phyloP scores from a whole-genome alignment of 768 basidiomycete species.

The Boletellus sp. region DNA sequence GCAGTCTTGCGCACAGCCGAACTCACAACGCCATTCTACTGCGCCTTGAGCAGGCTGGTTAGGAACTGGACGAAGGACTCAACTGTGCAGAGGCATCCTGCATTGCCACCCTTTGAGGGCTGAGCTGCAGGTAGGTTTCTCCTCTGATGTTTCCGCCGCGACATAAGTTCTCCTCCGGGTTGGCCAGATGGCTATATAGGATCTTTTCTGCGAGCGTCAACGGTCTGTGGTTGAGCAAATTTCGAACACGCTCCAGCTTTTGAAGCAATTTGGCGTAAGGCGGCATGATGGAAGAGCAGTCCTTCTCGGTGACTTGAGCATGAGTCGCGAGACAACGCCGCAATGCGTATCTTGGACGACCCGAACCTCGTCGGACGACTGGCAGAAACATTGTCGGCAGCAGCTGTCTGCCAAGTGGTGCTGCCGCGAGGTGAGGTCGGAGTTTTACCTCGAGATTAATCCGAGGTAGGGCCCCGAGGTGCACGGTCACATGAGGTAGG shows the following conservation, averaged over 20 bases:
- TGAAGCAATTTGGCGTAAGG: slow-evolving; percentile 70
- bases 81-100: slow-evolving; percentile 91
- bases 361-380: slow-evolving; percentile 16
- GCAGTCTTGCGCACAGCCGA: not conserved
- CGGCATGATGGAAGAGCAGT: slow-evolving; percentile 75
- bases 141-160: slow-evolving; percentile 72
- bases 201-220: slow-evolving; percentile 98
- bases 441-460: too few species aligned
- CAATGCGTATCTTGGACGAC: slow-evolving; percentile 19
- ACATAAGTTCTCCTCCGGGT: slow-evolving; percentile 70
- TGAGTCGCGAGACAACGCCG: slow-evolving; percentile 38
- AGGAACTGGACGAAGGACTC: slow-evolving; percentile 32
- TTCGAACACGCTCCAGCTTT: slow-evolving; percentile 67
- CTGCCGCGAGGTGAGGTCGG: too few species aligned
- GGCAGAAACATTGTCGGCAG: slow-evolving; percentile 18
- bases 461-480: too few species aligned
- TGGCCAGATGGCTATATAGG: slow-evolving; percentile 84
- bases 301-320: slow-evolving; percentile 44
- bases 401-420: too few species aligned
- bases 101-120: slow-evolving; percentile 94
- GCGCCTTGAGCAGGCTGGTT: slow-evolving; percentile 9
- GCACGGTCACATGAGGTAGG: too few species aligned
- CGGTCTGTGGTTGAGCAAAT: slow-evolving; percentile 66
- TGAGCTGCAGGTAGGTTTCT: slow-evolving; percentile 84
- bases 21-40: slow-evolving; percentile 78